Evolutionary conservation across 495 filamentous ascomycete species (phyloP).

Genomic region (Pseudomonodictys pantanalensis): DNA sequence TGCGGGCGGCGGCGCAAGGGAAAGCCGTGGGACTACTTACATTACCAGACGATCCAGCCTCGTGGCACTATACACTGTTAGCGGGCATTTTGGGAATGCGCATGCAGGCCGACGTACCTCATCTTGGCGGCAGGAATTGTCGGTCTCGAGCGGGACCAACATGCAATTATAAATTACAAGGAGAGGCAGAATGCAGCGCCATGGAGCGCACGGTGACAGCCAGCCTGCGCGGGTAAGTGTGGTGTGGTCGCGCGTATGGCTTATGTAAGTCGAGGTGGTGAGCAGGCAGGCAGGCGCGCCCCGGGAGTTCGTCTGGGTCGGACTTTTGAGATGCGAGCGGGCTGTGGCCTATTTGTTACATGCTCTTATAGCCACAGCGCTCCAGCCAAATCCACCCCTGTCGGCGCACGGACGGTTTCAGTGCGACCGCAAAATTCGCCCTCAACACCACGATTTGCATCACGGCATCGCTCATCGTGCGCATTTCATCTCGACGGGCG

Average conservation of each 20-base stretch:
- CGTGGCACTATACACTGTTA: slow-evolving; percentile 28
- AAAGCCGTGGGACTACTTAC: slow-evolving; percentile 15
- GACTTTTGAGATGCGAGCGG: not conserved
- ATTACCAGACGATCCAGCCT: slow-evolving; percentile 31
- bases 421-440: no score
- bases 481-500: no score
- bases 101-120: slow-evolving; percentile 17
- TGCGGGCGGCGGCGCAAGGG: not conserved
- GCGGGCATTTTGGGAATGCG: slow-evolving; percentile 15
- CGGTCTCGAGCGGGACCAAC: not conserved
- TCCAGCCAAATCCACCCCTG: no score
- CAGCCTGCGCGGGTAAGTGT: not conserved
- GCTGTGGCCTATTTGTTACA: not conserved
- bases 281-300: not conserved
- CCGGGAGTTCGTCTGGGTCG: not conserved
- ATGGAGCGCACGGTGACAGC: not conserved
- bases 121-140: slow-evolving; percentile 4
- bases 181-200: not conserved
- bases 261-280: not conserved
- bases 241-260: not conserved
- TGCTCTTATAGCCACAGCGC: no score
- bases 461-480: no score
- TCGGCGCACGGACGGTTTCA: no score
- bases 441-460: no score
- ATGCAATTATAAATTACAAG: slow-evolving; percentile 1